phyloP scores from a whole-genome alignment of 208 protist genomes.

The Vickermania spadyakhi region DNA sequence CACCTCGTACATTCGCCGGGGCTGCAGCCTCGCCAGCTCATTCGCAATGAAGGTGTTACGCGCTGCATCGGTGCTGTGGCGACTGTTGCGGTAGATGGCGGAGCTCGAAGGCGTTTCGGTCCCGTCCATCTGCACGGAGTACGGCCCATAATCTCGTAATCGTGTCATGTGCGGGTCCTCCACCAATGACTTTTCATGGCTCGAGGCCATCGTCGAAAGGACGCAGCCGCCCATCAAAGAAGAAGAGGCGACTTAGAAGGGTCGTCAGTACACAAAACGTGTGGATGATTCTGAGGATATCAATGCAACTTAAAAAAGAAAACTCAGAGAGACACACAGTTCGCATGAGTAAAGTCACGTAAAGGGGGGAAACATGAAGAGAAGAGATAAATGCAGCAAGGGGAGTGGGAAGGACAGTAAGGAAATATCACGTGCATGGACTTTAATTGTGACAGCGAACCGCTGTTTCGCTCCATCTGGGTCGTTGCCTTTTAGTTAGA shows the following conservation, averaged over 20 bases:
- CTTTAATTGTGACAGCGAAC: no score
- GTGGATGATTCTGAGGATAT: no score
- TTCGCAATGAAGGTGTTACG: constrained; percentile 5
- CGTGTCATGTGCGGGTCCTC: neutral
- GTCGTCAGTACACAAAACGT: no score
- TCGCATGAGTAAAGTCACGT: no score
- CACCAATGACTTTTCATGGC: constrained; percentile 6
- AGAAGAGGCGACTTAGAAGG: neutral
- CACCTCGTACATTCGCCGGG: neutral
- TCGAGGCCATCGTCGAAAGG: constrained; percentile 6
- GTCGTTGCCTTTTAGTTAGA: no score
- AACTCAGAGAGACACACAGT: no score
- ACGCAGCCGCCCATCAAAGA: constrained; percentile 11
- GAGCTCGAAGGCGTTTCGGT: constrained; percentile 11
- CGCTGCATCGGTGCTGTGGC: neutral
- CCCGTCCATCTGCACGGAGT: neutral
- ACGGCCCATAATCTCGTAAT: neutral
- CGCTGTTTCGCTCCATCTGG: no score
- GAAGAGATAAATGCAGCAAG: no score
- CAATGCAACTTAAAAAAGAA: no score
- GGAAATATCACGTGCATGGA: no score
- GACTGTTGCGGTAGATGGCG: constrained; percentile 9
- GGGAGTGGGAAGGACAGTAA: no score
- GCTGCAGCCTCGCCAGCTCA: constrained; percentile 3
- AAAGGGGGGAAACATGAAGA: no score